phyloP scores from a whole-genome alignment of 805 yeast species.

The Suhomyces sp. region DNA sequence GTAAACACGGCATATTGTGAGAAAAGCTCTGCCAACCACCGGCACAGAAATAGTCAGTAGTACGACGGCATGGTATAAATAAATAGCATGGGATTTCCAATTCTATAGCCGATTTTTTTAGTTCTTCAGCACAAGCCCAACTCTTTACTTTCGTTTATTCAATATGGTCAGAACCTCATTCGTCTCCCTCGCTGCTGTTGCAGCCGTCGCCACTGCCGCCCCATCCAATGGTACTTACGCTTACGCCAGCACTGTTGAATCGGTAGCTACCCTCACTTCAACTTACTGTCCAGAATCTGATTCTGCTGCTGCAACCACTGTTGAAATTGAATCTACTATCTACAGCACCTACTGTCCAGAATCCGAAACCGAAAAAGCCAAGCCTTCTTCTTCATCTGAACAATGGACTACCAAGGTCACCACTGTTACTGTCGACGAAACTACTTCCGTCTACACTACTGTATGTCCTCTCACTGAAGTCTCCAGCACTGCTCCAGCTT shows the following conservation, averaged over 20 bases:
- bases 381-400: conserved; percentile 2
- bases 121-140: conserved; percentile 10
- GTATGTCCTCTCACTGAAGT: conserved; percentile 12
- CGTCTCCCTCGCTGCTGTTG: conserved; percentile 8
- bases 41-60: background rate
- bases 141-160: conserved; percentile 12
- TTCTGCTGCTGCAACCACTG: conserved; percentile 1
- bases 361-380: background rate
- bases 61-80: background rate
- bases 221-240: conserved; percentile 16
- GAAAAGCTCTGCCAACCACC: background rate
- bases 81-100: background rate
- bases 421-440: conserved; percentile 14
- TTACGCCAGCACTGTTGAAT: conserved; percentile 10
- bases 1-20: background rate
- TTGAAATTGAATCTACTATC: conserved; percentile 9
- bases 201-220: conserved; percentile 12
- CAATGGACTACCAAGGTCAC: conserved; percentile 13
- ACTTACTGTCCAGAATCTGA: conserved; percentile 16
- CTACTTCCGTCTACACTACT: conserved; percentile 15
- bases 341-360: conserved; percentile 21
- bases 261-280: conserved; percentile 14
- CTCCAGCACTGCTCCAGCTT: conserved; percentile 6
- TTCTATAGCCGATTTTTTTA: background rate
- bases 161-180: conserved; percentile 9